Percentiles rank a stretch among this genome's conserved stretches.
Evolutionary conservation across 352 stramenopile species (phyloP).

Genomic region (Aphanomyces euteiches): DNA sequence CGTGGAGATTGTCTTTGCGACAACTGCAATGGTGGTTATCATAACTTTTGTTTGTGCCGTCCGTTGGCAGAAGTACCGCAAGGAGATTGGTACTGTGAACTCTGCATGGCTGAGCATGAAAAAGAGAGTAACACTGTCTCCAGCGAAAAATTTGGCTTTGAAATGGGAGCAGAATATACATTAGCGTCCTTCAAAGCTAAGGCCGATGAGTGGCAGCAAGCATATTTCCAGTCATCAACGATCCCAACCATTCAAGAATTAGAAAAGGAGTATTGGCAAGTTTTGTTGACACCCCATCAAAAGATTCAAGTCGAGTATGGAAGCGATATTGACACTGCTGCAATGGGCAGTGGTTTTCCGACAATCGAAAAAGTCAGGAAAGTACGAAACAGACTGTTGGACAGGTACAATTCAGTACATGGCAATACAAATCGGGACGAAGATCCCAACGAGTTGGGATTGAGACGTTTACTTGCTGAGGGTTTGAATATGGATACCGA

Average conservation of each 20-base stretch:
- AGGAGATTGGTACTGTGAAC: conserved; percentile 78
- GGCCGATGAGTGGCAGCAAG: conserved; percentile 71
- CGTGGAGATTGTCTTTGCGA: conserved; percentile 80
- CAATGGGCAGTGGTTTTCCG: conserved; percentile 86
- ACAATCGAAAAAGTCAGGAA: conserved; percentile 40
- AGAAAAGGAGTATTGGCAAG: conserved; percentile 86
- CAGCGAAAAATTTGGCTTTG: conserved; percentile 76
- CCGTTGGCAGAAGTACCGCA: conserved; percentile 52
- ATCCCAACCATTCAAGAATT: conserved; percentile 41
- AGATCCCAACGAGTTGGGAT: conserved; percentile 13
- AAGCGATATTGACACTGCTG: conserved; percentile 87
- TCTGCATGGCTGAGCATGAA: conserved; percentile 58
- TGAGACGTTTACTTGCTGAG: conserved; percentile 2
- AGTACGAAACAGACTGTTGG: conserved; percentile 1
- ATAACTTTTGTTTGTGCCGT: conserved; percentile 71
- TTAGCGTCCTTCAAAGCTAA: conserved; percentile 75
- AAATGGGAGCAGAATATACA: conserved; percentile 79
- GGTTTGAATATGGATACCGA: conserved; percentile 21
- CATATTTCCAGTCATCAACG: conserved; percentile 53
- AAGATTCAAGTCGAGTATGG: conserved; percentile 89
- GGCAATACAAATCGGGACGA: background rate
- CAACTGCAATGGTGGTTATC: conserved; percentile 73
- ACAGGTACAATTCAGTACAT: background rate
- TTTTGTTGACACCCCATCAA: conserved; percentile 73
- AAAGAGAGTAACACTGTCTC: conserved; percentile 35